These are phyloP conservation scores for Colletotrichum agaves DNA, from an alignment of 2,329 filamentous ascomycete species.

Conservation along the genomic window DNA sequence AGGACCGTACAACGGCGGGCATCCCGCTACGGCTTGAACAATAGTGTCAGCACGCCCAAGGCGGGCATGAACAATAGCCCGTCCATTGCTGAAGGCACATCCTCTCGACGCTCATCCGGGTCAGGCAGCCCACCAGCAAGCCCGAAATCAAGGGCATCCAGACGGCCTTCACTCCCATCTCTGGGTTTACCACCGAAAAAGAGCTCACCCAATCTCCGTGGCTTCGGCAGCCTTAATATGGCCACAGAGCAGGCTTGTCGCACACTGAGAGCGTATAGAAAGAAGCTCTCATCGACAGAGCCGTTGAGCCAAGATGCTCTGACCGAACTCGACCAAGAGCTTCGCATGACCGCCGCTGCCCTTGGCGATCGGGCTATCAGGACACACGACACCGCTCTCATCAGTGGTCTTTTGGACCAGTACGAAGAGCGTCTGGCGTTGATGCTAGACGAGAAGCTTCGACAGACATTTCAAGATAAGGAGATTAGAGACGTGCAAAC, in stretches of 20 bases:
- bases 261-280: slow-evolving; percentile 70
- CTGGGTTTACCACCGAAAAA: slow-evolving; percentile 60
- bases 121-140: slow-evolving; percentile 62
- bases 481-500: slow-evolving; percentile 44
- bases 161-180: slow-evolving; percentile 65
- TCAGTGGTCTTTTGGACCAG: slow-evolving; percentile 74
- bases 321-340: slow-evolving; percentile 72
- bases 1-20: slow-evolving; percentile 64
- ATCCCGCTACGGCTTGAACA: slow-evolving; percentile 60
- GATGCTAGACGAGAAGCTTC: slow-evolving; percentile 78
- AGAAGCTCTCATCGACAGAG: slow-evolving; percentile 68
- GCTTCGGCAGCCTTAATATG: slow-evolving; percentile 67
- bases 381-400: slow-evolving; percentile 67
- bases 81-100: slow-evolving; percentile 57
- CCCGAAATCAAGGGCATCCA: slow-evolving; percentile 58
- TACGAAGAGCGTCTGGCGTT: slow-evolving; percentile 78
- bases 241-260: slow-evolving; percentile 73
- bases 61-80: slow-evolving; percentile 54
- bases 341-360: slow-evolving; percentile 71
- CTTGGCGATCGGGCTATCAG: slow-evolving; percentile 67
- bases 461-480: slow-evolving; percentile 54
- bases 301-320: slow-evolving; percentile 67
- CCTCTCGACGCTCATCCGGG: slow-evolving; percentile 59
- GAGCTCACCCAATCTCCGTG: slow-evolving; percentile 59
- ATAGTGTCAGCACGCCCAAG: slow-evolving; percentile 50